These are phyloP conservation scores for Trichosporon asahii DNA, from an alignment of 1,284 basidiomycete genomes.

Conservation along the genomic window DNA sequence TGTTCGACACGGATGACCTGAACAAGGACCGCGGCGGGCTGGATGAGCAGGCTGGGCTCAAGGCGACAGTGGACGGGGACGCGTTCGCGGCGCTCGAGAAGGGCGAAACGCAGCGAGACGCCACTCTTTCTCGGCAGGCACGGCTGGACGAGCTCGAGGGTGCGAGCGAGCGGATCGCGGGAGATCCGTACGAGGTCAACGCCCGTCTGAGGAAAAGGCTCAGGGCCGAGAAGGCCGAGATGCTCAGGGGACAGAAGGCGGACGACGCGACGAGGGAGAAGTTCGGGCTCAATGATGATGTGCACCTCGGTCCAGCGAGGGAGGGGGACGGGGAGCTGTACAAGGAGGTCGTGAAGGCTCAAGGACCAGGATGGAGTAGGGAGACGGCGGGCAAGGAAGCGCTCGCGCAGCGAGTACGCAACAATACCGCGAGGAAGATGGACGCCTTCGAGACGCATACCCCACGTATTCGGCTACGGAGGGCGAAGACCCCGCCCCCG, in stretches of 20 bases:
- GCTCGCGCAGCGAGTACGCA: conserved; percentile 9
- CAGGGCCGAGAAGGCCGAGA: conserved; percentile 76
- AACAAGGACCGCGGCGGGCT: conserved; percentile 29
- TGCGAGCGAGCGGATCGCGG: conserved; percentile 67
- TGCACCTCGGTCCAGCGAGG: conserved; percentile 31
- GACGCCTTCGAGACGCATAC: conserved; percentile 15
- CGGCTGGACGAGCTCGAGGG: conserved; percentile 74
- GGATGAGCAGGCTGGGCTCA: neutral
- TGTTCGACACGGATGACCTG: conserved; percentile 65
- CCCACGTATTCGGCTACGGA: neutral
- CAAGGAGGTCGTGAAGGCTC: conserved; percentile 5
- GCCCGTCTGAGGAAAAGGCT: conserved; percentile 71
- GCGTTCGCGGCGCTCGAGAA: conserved; percentile 86
- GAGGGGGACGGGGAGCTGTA: conserved; percentile 29
- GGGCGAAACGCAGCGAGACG: conserved; percentile 69
- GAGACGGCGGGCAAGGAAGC: neutral
- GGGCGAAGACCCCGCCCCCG: neutral
- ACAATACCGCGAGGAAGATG: conserved; percentile 17
- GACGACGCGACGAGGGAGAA: conserved; percentile 61
- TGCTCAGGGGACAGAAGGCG: conserved; percentile 60
- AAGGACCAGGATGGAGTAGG: neutral
- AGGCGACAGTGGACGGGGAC: conserved; percentile 54
- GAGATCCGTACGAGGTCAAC: conserved; percentile 81
- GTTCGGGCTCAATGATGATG: conserved; percentile 66
- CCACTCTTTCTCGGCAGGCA: conserved; percentile 65